These are phyloP conservation scores for Cyclospora cayetanensis DNA, from an alignment of 169 alveolate species.

Conservation along the genomic window DNA sequence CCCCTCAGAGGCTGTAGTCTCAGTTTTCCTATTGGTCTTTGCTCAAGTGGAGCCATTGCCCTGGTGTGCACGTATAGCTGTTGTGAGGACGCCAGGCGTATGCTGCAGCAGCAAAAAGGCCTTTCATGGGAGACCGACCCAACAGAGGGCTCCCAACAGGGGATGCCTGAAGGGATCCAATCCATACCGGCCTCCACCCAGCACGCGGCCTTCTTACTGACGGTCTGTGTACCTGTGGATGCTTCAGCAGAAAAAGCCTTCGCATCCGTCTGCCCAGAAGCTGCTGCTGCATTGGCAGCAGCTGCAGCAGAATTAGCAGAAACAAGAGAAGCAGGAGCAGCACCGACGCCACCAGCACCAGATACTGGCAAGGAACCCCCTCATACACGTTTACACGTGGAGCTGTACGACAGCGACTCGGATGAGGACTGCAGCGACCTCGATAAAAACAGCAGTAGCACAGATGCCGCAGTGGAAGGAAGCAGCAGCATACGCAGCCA, in stretches of 20 bases:
- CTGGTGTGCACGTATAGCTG: slow-evolving; percentile 1
- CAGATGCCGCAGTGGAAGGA: background rate
- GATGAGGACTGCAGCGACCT: slow-evolving; percentile 21
- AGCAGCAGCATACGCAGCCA: background rate
- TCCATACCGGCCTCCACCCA: background rate
- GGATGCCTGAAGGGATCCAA: slow-evolving; percentile 11
- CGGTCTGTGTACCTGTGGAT: slow-evolving; percentile 6
- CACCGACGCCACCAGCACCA: background rate
- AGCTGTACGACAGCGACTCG: slow-evolving; percentile 25
- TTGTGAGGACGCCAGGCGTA: background rate
- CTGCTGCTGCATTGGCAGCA: slow-evolving; percentile 32
- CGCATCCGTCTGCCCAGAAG: slow-evolving; percentile 1
- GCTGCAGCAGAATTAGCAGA: too few relatives aligned
- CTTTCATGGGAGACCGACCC: background rate
- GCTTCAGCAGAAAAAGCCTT: slow-evolving; percentile 7
- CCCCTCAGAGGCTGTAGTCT: slow-evolving; percentile 53
- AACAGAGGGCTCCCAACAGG: background rate
- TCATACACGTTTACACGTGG: background rate
- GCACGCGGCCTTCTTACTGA: slow-evolving; percentile 12
- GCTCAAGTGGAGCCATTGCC: background rate
- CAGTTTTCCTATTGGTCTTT: slow-evolving; percentile 28
- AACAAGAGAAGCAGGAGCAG: background rate
- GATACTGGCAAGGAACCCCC: background rate
- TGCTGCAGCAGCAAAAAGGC: slow-evolving; percentile 25
- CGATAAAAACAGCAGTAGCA: slow-evolving; percentile 2